Conservation (phyloP, 441 rosid species). For the Corymbia citriodora region DNA sequence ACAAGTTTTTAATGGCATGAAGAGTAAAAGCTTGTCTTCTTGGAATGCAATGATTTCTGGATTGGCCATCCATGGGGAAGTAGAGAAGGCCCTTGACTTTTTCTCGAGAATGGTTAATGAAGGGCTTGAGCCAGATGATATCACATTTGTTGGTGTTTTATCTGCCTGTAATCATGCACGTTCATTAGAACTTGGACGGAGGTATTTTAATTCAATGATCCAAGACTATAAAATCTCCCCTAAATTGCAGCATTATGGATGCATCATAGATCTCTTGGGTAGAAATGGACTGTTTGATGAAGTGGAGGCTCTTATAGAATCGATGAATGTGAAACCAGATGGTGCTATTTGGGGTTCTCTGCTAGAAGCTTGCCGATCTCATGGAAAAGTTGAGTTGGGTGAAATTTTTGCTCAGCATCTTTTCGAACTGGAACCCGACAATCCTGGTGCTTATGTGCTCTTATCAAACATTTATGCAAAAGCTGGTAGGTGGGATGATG, state of each 20-base stretch:
- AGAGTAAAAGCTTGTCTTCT: slow-evolving; percentile 44
- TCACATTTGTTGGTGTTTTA: slow-evolving; percentile 61
- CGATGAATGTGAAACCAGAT: slow-evolving; percentile 49
- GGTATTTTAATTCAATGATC: slow-evolving; percentile 44
- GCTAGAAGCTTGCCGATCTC: slow-evolving; percentile 57
- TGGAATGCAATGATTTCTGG: slow-evolving; percentile 87
- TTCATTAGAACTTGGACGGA: slow-evolving; percentile 48
- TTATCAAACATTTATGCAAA: slow-evolving; percentile 71
- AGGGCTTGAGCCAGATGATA: slow-evolving; percentile 53
- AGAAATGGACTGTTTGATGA: slow-evolving; percentile 57
- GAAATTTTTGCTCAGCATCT: slow-evolving; percentile 49
- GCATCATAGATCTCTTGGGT: slow-evolving; percentile 76
- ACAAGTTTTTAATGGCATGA: slow-evolving; percentile 40
- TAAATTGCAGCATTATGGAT: slow-evolving; percentile 65
- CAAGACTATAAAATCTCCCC: slow-evolving; percentile 41
- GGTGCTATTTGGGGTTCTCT: slow-evolving; percentile 64
- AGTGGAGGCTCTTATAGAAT: slow-evolving; percentile 38
- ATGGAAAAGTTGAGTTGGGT: slow-evolving; percentile 40
- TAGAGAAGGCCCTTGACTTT: slow-evolving; percentile 43
- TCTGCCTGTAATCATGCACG: slow-evolving; percentile 78
- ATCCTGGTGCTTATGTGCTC: slow-evolving; percentile 54
- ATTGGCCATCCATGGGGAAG: slow-evolving; percentile 64
- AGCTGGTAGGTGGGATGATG: slow-evolving; percentile 68
- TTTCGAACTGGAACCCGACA: slow-evolving; percentile 49
- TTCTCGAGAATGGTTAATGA: slow-evolving; percentile 46